A percentile compares a stretch with the other conserved stretches of the same genome.
Conservation (phyloP, 2,329 filamentous ascomycete genomes). For the Talaromyces sp. region DNA sequence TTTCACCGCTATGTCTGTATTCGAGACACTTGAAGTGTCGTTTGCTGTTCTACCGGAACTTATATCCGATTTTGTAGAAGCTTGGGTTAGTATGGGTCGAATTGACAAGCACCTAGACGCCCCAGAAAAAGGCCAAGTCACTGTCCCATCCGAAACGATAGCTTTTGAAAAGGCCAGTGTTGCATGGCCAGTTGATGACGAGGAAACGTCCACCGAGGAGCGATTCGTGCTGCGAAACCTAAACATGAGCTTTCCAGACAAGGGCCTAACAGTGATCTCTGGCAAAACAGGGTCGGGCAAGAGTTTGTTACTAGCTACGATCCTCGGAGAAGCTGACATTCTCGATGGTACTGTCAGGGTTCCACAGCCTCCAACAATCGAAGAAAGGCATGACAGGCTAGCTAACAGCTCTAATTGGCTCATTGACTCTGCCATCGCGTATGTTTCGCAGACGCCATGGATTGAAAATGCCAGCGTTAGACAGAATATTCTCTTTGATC, state of each 20-base stretch:
- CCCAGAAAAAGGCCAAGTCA: conserved; percentile 57
- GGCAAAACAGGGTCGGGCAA: conserved; percentile 79
- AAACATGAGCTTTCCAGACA: conserved; percentile 61
- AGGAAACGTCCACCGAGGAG: conserved; percentile 49
- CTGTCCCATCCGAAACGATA: conserved; percentile 56
- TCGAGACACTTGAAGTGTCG: conserved; percentile 66
- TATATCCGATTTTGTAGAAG: conserved; percentile 65
- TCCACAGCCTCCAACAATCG: conserved; percentile 44
- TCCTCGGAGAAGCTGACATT: conserved; percentile 71
- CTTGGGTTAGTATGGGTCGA: conserved; percentile 66
- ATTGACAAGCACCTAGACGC: conserved; percentile 67
- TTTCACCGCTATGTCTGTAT: conserved; percentile 72
- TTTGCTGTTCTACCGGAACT: conserved; percentile 69
- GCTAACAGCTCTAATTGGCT: conserved; percentile 64
- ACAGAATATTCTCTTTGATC: conserved; percentile 73
- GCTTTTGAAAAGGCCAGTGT: conserved; percentile 64
- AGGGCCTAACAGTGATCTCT: conserved; percentile 68
- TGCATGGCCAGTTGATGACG: conserved; percentile 65
- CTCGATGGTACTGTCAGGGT: conserved; percentile 57
- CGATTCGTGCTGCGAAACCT: conserved; percentile 63
- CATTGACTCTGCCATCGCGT: conserved; percentile 65
- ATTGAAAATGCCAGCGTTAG: conserved; percentile 76
- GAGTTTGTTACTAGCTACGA: conserved; percentile 66
- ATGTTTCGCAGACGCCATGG: conserved; percentile 76
- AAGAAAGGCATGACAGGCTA: conserved; percentile 57